phyloP scores from a whole-genome alignment of 2,329 filamentous ascomycete species.

The Trichoderma atroviride region DNA sequence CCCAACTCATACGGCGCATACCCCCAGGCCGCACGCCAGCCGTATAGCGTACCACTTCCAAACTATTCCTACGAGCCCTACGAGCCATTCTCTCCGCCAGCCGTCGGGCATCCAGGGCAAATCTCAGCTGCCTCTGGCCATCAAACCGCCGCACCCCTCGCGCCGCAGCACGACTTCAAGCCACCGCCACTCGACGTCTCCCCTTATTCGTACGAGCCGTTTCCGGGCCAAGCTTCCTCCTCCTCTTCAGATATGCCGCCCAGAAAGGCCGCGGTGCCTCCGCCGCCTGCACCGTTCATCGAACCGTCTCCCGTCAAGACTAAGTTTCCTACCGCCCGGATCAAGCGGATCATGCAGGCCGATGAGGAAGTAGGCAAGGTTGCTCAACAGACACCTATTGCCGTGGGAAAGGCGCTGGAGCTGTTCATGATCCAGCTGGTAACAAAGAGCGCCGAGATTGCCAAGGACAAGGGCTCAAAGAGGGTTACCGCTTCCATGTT shows the following conservation, averaged over 20 bases:
- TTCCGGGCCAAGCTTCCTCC: conserved; percentile 6
- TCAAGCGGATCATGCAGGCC: conserved; percentile 99
- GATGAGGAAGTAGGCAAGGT: conserved; percentile 99
- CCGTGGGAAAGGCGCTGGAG: conserved; percentile 92
- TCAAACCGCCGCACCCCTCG: conserved; percentile 27
- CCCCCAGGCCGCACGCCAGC: conserved; percentile 29
- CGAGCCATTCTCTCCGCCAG: conserved; percentile 31
- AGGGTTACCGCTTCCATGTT: conserved; percentile 88
- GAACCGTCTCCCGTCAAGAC: conserved; percentile 79
- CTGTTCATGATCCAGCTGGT: conserved; percentile 97
- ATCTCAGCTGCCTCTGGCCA: conserved; percentile 13
- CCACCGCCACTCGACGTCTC: conserved; percentile 1
- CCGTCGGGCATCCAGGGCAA: conserved; percentile 25
- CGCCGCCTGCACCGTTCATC: conserved; percentile 45
- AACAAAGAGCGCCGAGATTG: conserved; percentile 82
- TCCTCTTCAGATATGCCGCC: conserved; percentile 41
- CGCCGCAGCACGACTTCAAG: conserved; percentile 27
- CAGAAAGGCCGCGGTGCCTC: conserved; percentile 37
- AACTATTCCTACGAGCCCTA: conserved; percentile 26
- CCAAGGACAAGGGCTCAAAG: conserved; percentile 80
- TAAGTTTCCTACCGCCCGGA: conserved; percentile 94
- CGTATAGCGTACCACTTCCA: conserved; percentile 29
- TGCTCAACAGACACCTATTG: conserved; percentile 94
- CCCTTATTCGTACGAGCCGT: conserved; percentile 5
- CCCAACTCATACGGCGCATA: conserved; percentile 26